Percentiles rank a stretch among this genome's conserved stretches.
Conservation (phyloP, 169 alveolate genomes). For the Miamiensis avidus region DNA sequence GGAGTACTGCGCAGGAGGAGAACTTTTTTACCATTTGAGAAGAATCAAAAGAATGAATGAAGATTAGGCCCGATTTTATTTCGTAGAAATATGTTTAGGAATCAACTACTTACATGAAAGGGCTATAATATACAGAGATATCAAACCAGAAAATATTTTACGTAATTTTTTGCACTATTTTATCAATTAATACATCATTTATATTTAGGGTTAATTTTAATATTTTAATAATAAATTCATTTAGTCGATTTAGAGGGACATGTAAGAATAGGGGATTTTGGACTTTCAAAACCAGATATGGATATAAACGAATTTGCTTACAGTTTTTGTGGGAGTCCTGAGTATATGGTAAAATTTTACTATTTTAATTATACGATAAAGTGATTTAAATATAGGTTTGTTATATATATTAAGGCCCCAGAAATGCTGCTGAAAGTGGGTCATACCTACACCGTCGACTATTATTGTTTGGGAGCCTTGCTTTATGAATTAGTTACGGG, state of each 20-base stretch:
- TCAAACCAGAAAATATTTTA: conserved; percentile 53
- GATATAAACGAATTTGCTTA: conserved; percentile 36
- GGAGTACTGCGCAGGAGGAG: conserved; percentile 56
- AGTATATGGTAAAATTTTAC: conserved; percentile 25
- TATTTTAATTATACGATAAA: neutral
- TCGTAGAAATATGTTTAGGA: conserved; percentile 46
- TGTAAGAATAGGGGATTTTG: conserved; percentile 46
- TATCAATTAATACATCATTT: too few relatives aligned
- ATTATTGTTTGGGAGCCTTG: conserved; percentile 52
- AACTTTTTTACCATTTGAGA: conserved; percentile 45
- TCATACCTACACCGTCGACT: conserved; percentile 55
- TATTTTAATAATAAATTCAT: too few relatives aligned
- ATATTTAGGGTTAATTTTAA: too few relatives aligned
- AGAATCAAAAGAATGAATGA: conserved; percentile 35
- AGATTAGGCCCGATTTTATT: conserved; percentile 38
- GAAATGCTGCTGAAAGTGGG: conserved; percentile 56
- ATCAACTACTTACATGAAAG: conserved; percentile 59
- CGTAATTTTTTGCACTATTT: neutral
- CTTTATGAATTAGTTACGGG: conserved; percentile 56
- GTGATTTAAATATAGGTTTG: neutral
- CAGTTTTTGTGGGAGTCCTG: conserved; percentile 43
- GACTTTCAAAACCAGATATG: conserved; percentile 38
- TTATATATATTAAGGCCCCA: neutral
- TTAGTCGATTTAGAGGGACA: conserved; percentile 33
- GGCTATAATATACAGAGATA: conserved; percentile 58